Evolutionary conservation across 2,329 filamentous ascomycete genomes (phyloP), one percentile per base, ranked within the genome.

Genomic region (Calonectria pteridis): DNA sequence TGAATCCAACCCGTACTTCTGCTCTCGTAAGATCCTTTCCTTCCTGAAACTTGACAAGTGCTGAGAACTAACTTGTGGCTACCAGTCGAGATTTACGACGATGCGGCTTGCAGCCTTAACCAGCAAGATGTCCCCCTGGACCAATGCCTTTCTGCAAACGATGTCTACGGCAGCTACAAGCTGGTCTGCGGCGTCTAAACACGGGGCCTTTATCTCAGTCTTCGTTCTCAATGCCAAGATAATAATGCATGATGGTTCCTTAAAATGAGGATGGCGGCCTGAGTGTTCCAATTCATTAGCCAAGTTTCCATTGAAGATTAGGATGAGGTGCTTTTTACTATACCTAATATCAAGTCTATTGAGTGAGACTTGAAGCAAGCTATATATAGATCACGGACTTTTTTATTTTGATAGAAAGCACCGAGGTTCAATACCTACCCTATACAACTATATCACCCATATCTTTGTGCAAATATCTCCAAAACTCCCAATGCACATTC

Each of bases 131-230:
- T 67, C 33, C 14, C 33, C 26, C 14, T 46, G 23, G 35, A 3
- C 11, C 18, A 49, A 18, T 68, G 65, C 51, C 51, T 68, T 29
- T 58, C 50, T n/a, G 65, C 51, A 10, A 51, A 68, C 50, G 59
- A 68, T 35, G 20, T n/a, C 26, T 68, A 68, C 35, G 50, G 65
- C 16, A 68, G 65, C 51, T 68, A 49, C 65, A 59, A 68, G 35
- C 35, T 68, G 23, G 31, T 29, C 11, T 68, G 65, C 65, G 35
- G 10, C 20, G 16, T 11, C 20, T 58, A 58, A 58, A 14, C 20
- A 16, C 20, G 53, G 7, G 31, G 10, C 7, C 20, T 23, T 35
- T 58, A 2, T 55, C 3, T 0, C n/a, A n/a, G 13, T 33, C 29
- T 11, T 33, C 51, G 9, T 13, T 7, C 31, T n/a, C 26, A 55